Percentiles rank a stretch among this genome's conserved stretches.
Evolutionary conservation across 2,329 filamentous ascomycete genomes (phyloP).

Genomic region (Aspergillus sp.): DNA sequence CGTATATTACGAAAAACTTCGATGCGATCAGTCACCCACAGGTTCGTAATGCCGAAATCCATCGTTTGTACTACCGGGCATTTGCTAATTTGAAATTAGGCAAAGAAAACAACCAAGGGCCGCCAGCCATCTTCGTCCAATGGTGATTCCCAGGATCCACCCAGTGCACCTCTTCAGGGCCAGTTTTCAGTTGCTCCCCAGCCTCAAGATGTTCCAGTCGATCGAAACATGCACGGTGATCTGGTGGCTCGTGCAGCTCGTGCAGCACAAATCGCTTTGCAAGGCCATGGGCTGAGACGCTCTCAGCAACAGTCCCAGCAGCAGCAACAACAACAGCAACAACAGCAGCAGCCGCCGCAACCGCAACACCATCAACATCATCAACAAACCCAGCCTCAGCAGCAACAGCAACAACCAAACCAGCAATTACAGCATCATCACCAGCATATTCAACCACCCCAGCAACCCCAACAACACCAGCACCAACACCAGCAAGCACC

Average conservation of each 20-base stretch:
- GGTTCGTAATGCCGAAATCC: conserved; percentile 24
- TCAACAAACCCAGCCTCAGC: conserved; percentile 12
- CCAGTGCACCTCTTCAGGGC: conserved; percentile 35
- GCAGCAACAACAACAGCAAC: conserved; percentile 27
- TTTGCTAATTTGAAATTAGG: conserved; percentile 22
- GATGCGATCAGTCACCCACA: conserved; percentile 47
- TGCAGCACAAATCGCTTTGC: conserved; percentile 44
- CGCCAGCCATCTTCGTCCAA: conserved; percentile 31
- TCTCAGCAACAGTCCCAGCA: conserved; percentile 31
- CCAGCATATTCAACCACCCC: conserved; percentile 14
- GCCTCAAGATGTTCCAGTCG: conserved; percentile 34
- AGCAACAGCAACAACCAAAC: conserved; percentile 15
- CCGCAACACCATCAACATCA: conserved; percentile 10
- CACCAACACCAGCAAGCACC: conserved; percentile 9
- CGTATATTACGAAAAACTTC: conserved; percentile 56
- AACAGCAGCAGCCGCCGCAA: conserved; percentile 12
- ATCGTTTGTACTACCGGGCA: neutral
- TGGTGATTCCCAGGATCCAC: conserved; percentile 32
- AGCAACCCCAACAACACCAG: conserved; percentile 15
- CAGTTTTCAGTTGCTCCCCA: conserved; percentile 37
- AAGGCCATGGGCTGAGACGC: conserved; percentile 36
- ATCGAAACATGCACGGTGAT: conserved; percentile 39
- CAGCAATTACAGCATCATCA: conserved; percentile 21
- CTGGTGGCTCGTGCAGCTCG: conserved; percentile 44
- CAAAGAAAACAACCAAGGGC: conserved; percentile 35